Evolutionary conservation across 176 grass and related monocot genomes (phyloP).

Genomic region (Poa pratensis): DNA sequence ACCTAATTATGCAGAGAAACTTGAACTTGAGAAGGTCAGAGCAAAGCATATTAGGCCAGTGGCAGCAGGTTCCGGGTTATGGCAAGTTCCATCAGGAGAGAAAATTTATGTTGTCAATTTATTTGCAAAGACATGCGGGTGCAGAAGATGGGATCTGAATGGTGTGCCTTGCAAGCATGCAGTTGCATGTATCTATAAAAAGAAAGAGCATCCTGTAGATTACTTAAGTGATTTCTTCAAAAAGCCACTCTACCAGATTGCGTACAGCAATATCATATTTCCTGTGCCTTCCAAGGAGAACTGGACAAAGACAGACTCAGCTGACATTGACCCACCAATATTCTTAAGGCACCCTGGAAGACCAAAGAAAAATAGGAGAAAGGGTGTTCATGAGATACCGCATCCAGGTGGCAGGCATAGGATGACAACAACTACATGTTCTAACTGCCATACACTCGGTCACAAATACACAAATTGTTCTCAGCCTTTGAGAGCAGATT

Average conservation of each 20-base stretch:
- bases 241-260: neutral
- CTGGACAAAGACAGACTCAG: neutral
- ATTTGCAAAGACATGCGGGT: no score
- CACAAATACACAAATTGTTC: constrained; percentile 9
- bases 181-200: no score
- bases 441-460: neutral
- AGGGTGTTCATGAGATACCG: neutral
- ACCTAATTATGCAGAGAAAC: no score
- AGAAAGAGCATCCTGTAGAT: neutral
- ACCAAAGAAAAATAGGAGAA: neutral
- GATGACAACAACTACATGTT: constrained; percentile 14
- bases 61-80: no score
- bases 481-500: neutral
- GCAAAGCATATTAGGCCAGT: no score
- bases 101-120: no score
- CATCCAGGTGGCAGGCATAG: neutral
- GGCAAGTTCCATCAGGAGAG: no score
- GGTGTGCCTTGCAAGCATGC: no score
- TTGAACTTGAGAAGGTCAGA: no score
- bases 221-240: neutral
- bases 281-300: neutral
- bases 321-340: neutral
- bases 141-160: no score
- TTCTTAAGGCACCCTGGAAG: neutral
- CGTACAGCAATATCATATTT: neutral